Evolutionary conservation across 805 yeast genomes (phyloP), one percentile per base, ranked within the genome.

Genomic region (Lipomyces spencermartinsiae): DNA sequence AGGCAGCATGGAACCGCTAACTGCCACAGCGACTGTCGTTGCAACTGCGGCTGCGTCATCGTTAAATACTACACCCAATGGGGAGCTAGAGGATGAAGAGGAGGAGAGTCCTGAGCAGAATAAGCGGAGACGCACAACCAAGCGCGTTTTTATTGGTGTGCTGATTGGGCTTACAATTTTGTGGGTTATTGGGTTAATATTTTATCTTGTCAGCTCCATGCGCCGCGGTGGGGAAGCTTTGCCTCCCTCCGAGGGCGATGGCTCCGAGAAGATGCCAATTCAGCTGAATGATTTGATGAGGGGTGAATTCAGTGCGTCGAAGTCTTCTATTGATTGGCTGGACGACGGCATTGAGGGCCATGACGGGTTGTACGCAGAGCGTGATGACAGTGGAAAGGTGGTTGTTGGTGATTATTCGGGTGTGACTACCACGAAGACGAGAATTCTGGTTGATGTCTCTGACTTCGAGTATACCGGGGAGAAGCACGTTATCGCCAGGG

Each of bases 281-380:
- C 60, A 37, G 35, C 46, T 69, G 29, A 62, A 58, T 31, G 66
- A 66, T 29, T 56, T 61, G 16, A n/a, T 69, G 62, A 16, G 29
- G 29, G 72, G 72, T 6, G 61, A 61, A n/a, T 69, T 69, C 51
- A 10, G 64, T 12, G 71, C 67, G 6, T 53, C 43, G 65, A 39
- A 60, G 3, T 35, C 67, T 31, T 34, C 62, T 22, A 53, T 69
- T 33, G 62, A 63, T 9, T 69, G 72, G 72, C 64, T 69, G 12
- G 71, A 66, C 37, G 72, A 69, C 25, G 72, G 72, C 25, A 68
- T 69, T 43, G 63, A 35, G 12, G 71, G 67, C n/a, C 72, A 69
- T 55, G 72, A 69, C 29, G 72, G 72, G 8, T 33, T 65, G 22
- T 69, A 68, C 43, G 66, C 72, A 5, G 72, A 69, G 57, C 59